Evolutionary conservation across 805 yeast genomes (phyloP).

Genomic region (Saturnispora serradocipensis): DNA sequence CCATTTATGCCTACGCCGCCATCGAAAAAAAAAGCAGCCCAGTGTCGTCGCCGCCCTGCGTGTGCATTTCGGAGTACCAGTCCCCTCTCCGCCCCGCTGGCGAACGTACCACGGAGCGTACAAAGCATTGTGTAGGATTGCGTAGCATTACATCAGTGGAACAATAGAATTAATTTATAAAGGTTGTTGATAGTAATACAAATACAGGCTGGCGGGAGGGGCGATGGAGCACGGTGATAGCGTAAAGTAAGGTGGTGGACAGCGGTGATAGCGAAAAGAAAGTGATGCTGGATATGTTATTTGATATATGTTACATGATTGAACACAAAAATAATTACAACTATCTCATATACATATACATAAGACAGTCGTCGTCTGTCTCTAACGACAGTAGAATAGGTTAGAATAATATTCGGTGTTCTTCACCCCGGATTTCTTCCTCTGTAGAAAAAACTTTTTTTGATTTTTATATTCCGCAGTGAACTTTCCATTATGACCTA

Average conservation of each 20-base stretch:
- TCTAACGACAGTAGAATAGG: background rate
- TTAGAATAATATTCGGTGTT: background rate
- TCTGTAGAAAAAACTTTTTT: background rate
- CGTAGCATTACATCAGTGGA: background rate
- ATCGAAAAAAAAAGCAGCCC: background rate
- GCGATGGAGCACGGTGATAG: background rate
- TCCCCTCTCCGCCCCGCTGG: background rate
- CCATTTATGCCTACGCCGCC: background rate
- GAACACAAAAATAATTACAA: background rate
- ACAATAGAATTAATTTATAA: background rate
- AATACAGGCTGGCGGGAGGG: too few species aligned
- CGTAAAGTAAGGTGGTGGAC: background rate
- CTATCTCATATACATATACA: background rate
- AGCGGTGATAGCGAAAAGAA: background rate
- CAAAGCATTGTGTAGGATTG: background rate
- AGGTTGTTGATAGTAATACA: background rate
- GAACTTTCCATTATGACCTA: conserved; percentile 33
- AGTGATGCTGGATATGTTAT: too few species aligned
- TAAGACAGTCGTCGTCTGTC: background rate
- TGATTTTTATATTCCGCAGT: background rate
- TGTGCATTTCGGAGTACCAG: background rate
- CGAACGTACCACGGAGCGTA: background rate
- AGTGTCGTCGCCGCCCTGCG: background rate
- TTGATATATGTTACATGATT: background rate
- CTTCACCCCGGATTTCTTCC: conserved; percentile 1